These are phyloP conservation scores for Scutellaria baicalensis DNA, from an alignment of 257 asterid genomes.

Conservation along the genomic window DNA sequence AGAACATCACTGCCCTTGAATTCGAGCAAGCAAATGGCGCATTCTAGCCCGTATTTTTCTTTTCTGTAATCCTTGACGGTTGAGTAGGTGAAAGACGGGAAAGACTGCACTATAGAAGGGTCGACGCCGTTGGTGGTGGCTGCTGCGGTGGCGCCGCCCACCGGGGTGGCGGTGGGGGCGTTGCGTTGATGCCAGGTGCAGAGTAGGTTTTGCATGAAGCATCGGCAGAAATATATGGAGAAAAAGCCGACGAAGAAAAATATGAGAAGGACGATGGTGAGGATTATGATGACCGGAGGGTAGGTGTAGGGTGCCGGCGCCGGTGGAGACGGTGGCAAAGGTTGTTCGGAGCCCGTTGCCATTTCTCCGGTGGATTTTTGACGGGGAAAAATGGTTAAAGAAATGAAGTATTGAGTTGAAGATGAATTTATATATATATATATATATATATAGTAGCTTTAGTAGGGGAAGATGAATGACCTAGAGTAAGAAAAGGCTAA, in stretches of 20 bases:
- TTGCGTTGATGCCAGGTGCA: slow-evolving; percentile 48
- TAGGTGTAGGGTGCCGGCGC: slow-evolving; percentile 24
- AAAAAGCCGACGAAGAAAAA: slow-evolving; percentile 66
- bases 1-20: slow-evolving; percentile 49
- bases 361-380: slow-evolving; percentile 22
- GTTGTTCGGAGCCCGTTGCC: slow-evolving; percentile 35
- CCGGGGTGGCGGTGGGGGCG: slow-evolving; percentile 24
- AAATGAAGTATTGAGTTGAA: slow-evolving; percentile 14
- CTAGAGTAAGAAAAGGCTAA: slow-evolving; percentile 16
- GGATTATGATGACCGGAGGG: slow-evolving; percentile 57
- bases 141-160: slow-evolving; percentile 16
- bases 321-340: slow-evolving; percentile 21
- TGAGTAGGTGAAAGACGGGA: slow-evolving; percentile 66
- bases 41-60: slow-evolving; percentile 72
- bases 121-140: slow-evolving; percentile 42
- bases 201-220: slow-evolving; percentile 53
- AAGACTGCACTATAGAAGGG: slow-evolving; percentile 45
- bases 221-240: slow-evolving; percentile 66
- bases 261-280: slow-evolving; percentile 49
- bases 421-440: background rate
- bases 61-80: slow-evolving; percentile 53
- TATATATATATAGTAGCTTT: background rate
- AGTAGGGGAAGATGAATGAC: slow-evolving; percentile 14
- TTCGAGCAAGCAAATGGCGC: slow-evolving; percentile 83
- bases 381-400: background rate